A percentile compares a stretch with the other conserved stretches of the same genome.
Evolutionary conservation across 2,329 filamentous ascomycete species (phyloP).

Genomic region (Colletotrichum sp.): DNA sequence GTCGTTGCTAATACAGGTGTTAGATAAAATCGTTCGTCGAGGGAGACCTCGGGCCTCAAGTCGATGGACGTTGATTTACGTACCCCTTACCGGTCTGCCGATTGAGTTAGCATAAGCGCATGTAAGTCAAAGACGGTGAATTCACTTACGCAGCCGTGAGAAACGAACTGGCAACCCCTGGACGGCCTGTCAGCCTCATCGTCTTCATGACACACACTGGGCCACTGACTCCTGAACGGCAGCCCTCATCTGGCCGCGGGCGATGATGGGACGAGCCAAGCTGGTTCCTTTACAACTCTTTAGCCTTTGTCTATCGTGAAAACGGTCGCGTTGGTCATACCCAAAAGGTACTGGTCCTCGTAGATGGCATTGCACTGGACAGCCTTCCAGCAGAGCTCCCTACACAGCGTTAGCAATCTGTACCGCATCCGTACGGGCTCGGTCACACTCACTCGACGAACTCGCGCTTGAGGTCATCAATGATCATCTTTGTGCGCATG

Average conservation of each 20-base stretch:
- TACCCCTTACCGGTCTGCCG: slow-evolving; percentile 16
- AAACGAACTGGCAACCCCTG: slow-evolving; percentile 41
- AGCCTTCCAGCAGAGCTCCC: slow-evolving; percentile 74
- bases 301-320: neutral
- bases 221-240: neutral
- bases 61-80: neutral
- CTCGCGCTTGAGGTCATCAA: slow-evolving; percentile 68
- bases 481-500: slow-evolving; percentile 40
- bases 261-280: slow-evolving; percentile 70
- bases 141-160: slow-evolving; percentile 47
- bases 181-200: neutral
- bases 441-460: slow-evolving; percentile 60
- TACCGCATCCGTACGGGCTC: neutral
- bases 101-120: neutral
- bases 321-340: slow-evolving; percentile 32
- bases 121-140: neutral
- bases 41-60: neutral
- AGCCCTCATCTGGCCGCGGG: slow-evolving; percentile 60
- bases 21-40: neutral
- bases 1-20: slow-evolving; percentile 21
- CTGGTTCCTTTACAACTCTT: slow-evolving; percentile 46
- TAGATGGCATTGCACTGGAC: slow-evolving; percentile 65
- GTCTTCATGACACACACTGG: neutral
- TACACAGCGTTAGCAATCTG: neutral
- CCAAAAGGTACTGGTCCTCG: slow-evolving; percentile 56